Evolutionary conservation across 257 asterid species (phyloP).

Genomic region (Gentiana macrophylla): DNA sequence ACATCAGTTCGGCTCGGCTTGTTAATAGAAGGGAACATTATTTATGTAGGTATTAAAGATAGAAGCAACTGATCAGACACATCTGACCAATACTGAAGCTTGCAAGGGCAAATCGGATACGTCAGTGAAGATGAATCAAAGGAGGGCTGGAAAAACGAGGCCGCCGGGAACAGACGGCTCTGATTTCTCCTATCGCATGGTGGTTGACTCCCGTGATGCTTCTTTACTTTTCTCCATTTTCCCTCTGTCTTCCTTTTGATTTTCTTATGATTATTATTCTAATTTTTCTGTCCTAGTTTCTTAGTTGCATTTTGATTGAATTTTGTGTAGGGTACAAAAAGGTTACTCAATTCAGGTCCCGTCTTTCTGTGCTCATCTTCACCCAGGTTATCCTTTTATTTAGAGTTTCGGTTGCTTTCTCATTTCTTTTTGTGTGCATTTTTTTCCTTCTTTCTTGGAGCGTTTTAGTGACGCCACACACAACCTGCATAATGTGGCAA

Average conservation of each 20-base stretch:
- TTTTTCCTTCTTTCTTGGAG: no score
- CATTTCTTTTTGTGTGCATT: no score
- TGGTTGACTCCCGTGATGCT: slow-evolving; percentile 74
- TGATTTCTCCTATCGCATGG: slow-evolving; percentile 93
- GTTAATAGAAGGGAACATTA: no score
- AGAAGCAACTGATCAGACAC: no score
- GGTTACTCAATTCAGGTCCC: slow-evolving; percentile 65
- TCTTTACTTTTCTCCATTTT: not conserved
- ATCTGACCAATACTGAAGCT: no score
- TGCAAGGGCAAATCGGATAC: no score
- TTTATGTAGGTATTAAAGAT: no score
- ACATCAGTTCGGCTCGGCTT: no score
- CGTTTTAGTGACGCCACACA: no score
- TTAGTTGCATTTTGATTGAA: not conserved
- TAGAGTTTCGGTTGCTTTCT: no score
- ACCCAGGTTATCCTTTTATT: slow-evolving; percentile 38
- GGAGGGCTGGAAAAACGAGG: slow-evolving; percentile 48
- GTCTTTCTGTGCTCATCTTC: slow-evolving; percentile 39
- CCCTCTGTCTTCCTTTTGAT: not conserved
- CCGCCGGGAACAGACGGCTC: slow-evolving; percentile 95
- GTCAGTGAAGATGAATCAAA: slow-evolving; percentile 30
- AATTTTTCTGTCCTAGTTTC: not conserved
- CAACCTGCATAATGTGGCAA: no score
- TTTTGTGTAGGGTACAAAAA: slow-evolving; percentile 48
- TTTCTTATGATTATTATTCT: not conserved